A percentile compares a stretch with the other conserved stretches of the same genome.
These are phyloP conservation scores for Rhododendron kiyosumense DNA, from an alignment of 148 eudicot species.

Conservation along the genomic window DNA sequence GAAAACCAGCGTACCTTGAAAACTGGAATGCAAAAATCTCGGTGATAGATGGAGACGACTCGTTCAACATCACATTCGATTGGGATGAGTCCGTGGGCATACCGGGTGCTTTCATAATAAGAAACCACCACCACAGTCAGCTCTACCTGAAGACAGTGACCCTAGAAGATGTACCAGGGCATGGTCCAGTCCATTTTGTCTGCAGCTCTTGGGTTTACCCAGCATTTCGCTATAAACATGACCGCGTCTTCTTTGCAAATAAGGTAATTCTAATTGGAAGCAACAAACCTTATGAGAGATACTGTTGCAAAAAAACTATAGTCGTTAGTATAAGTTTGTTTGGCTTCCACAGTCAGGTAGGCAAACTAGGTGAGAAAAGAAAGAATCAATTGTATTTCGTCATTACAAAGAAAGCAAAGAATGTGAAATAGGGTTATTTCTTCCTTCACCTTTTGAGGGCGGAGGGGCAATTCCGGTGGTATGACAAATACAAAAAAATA, in stretches of 20 bases:
- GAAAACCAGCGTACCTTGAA: slow-evolving; percentile 57
- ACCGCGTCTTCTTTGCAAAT: slow-evolving; percentile 79
- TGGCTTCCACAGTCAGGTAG: neutral
- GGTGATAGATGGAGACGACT: slow-evolving; percentile 35
- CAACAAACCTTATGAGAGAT: neutral
- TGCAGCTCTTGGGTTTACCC: slow-evolving; percentile 97
- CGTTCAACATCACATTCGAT: slow-evolving; percentile 51
- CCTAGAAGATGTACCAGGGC: slow-evolving; percentile 57
- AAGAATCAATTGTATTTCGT: neutral
- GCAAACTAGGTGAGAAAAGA: neutral
- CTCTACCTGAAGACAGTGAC: slow-evolving; percentile 70
- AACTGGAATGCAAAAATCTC: slow-evolving; percentile 48
- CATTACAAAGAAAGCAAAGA: neutral
- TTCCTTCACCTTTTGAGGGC: neutral
- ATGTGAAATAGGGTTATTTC: neutral
- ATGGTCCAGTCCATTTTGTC: slow-evolving; percentile 51
- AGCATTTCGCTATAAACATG: slow-evolving; percentile 46
- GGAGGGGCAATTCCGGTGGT: neutral
- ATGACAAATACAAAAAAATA: neutral
- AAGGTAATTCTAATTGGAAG: slow-evolving; percentile 39
- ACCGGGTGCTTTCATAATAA: slow-evolving; percentile 68
- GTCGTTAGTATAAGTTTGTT: neutral
- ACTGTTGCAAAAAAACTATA: neutral
- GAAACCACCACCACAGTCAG: slow-evolving; percentile 60
- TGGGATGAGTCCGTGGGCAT: slow-evolving; percentile 71